These are phyloP conservation scores for Vaccinium darrowii DNA, from an alignment of 148 eudicot genomes.

Conservation along the genomic window DNA sequence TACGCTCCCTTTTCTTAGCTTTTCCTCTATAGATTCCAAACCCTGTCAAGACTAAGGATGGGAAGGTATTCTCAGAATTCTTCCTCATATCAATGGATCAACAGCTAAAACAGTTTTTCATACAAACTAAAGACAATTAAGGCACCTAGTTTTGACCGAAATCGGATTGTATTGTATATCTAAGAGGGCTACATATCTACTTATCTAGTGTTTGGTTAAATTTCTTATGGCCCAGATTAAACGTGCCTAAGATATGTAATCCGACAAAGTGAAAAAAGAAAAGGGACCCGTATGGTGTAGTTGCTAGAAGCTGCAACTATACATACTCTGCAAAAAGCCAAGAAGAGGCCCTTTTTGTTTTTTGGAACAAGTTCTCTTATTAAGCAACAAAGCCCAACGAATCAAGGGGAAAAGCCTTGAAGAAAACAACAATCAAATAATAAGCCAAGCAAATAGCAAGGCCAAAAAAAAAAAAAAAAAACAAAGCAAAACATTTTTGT, in stretches of 20 bases:
- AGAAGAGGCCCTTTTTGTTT: not conserved
- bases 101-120: not conserved
- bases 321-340: not conserved
- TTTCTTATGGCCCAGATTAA: not conserved
- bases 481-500: too few relatives aligned
- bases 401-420: too few relatives aligned
- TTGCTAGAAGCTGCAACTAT: not conserved
- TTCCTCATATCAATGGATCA: not conserved
- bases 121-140: too few relatives aligned
- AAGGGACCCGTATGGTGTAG: not conserved
- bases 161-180: too few relatives aligned
- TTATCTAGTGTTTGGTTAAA: too few relatives aligned
- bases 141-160: not conserved
- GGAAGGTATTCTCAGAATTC: not conserved
- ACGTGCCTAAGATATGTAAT: not conserved
- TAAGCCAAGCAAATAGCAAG: too few relatives aligned
- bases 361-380: too few relatives aligned
- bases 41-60: not conserved
- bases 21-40: not conserved
- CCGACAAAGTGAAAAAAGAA: not conserved
- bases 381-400: too few relatives aligned
- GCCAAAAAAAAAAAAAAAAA: too few relatives aligned
- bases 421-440: too few relatives aligned
- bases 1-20: not conserved
- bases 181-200: not conserved